phyloP scores from a whole-genome alignment of 306 rosid genomes.

The Datisca glomerata region DNA sequence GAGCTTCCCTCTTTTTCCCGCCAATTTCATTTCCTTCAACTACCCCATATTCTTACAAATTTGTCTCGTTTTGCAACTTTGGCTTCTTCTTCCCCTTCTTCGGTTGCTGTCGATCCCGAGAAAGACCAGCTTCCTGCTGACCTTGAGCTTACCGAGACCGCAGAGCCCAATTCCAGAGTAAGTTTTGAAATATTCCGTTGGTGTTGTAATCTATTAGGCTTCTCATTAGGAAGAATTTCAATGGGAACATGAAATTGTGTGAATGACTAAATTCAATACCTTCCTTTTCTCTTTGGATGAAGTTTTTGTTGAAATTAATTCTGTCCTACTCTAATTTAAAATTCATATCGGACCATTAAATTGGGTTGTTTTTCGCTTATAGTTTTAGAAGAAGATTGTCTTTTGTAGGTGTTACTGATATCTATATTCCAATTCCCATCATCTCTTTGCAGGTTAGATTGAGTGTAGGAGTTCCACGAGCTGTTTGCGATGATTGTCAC shows the following conservation, averaged over 20 bases:
- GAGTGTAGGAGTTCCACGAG: conserved; percentile 67
- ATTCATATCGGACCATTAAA: too few species aligned
- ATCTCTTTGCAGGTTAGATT: conserved; percentile 59
- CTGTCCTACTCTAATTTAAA: too few species aligned
- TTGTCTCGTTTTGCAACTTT: conserved; percentile 27
- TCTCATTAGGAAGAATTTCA: not conserved
- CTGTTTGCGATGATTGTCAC: conserved; percentile 81
- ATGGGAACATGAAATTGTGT: not conserved
- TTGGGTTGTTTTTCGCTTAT: too few species aligned
- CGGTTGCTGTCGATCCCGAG: conserved; percentile 25
- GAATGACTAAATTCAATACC: too few species aligned
- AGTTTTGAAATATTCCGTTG: conserved; percentile 5
- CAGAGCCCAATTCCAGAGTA: conserved; percentile 63
- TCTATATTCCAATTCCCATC: not conserved
- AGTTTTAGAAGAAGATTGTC: too few species aligned
- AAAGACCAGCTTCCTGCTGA: conserved; percentile 51
- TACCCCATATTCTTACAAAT: conserved; percentile 6
- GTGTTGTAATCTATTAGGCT: not conserved
- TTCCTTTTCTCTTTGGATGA: too few species aligned
- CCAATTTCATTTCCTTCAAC: conserved; percentile 24
- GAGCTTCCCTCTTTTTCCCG: conserved; percentile 18
- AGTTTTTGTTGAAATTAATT: too few species aligned
- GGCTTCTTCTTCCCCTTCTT: conserved; percentile 32
- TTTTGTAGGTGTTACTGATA: not conserved
- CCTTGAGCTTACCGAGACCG: conserved; percentile 44